Percentiles rank a stretch among this genome's conserved stretches.
These are phyloP conservation scores for Coemansia sp. DNA, from an alignment of 192 early-diverging fungal species.

Conservation along the genomic window DNA sequence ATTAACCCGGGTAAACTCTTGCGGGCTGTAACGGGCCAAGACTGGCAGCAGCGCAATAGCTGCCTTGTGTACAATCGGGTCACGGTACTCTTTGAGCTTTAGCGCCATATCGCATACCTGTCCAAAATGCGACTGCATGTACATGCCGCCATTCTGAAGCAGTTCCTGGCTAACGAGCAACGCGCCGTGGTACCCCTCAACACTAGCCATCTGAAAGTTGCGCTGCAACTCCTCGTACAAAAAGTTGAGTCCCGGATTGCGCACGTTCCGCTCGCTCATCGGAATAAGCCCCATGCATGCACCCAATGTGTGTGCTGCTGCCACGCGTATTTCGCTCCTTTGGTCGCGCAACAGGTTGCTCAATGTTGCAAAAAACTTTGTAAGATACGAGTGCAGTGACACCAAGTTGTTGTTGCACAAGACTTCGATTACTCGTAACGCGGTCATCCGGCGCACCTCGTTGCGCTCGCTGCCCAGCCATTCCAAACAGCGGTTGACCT, in stretches of 20 bases:
- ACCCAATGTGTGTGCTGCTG: constrained; percentile 43
- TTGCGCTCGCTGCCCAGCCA: constrained; percentile 39
- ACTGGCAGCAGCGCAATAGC: constrained; percentile 82
- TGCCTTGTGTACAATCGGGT: constrained; percentile 74
- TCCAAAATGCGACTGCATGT: constrained; percentile 78
- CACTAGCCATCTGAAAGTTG: constrained; percentile 54
- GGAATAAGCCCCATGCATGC: constrained; percentile 83
- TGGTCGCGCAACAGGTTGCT: not conserved
- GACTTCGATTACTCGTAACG: constrained; percentile 36
- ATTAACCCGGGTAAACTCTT: constrained; percentile 59
- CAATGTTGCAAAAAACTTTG: not conserved
- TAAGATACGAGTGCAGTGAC: constrained; percentile 63
- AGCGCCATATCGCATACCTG: constrained; percentile 77
- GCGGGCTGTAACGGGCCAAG: constrained; percentile 77
- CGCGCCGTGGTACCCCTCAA: constrained; percentile 83
- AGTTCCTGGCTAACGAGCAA: constrained; percentile 80
- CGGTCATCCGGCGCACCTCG: constrained; percentile 35
- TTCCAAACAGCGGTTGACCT: constrained; percentile 40
- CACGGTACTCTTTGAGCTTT: constrained; percentile 73
- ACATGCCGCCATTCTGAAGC: constrained; percentile 77
- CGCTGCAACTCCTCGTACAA: constrained; percentile 82
- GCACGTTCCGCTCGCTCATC: constrained; percentile 67
- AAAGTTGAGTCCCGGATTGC: constrained; percentile 70
- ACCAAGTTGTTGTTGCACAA: constrained; percentile 56
- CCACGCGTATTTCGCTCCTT: not conserved